These are phyloP conservation scores for Termitomyces sp. DNA, from an alignment of 768 basidiomycete species.

Conservation along the genomic window DNA sequence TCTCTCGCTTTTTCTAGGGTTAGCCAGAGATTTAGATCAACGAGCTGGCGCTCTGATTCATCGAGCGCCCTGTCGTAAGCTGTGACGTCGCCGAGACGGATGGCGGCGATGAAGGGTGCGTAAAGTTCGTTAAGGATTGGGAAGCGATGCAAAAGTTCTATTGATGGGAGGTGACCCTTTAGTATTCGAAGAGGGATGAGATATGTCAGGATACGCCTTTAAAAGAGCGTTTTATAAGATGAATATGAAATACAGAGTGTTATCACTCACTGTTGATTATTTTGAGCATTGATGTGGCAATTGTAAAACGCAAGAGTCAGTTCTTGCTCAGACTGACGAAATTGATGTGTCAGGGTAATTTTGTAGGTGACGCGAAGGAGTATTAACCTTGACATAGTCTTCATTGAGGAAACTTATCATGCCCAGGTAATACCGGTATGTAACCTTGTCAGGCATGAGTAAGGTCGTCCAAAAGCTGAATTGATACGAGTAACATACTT, in stretches of 20 bases:
- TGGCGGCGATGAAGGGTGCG: constrained; percentile 76
- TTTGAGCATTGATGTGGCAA: constrained; percentile 64
- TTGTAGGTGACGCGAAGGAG: background rate
- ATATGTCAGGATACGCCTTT: constrained; percentile 86
- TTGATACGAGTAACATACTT: constrained; percentile 41
- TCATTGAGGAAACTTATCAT: constrained; percentile 94
- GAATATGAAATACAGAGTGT: background rate
- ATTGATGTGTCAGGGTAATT: background rate
- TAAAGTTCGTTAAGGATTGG: constrained; percentile 72
- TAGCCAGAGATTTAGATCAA: constrained; percentile 86
- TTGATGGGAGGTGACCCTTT: constrained; percentile 81
- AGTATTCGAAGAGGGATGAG: constrained; percentile 87
- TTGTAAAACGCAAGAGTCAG: constrained; percentile 83
- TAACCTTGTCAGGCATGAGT: constrained; percentile 56
- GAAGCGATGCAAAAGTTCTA: constrained; percentile 65
- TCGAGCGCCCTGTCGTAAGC: constrained; percentile 81
- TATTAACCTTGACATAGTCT: constrained; percentile 74
- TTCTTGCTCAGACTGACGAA: constrained; percentile 72
- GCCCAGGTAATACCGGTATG: constrained; percentile 92
- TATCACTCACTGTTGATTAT: constrained; percentile 75
- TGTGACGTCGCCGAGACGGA: constrained; percentile 71
- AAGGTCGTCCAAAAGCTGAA: background rate
- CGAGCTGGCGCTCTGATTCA: constrained; percentile 63
- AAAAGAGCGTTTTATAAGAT: background rate
- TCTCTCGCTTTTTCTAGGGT: constrained; percentile 87